phyloP scores from a whole-genome alignment of 2,329 filamentous ascomycete genomes.

The Penicillium sp. region DNA sequence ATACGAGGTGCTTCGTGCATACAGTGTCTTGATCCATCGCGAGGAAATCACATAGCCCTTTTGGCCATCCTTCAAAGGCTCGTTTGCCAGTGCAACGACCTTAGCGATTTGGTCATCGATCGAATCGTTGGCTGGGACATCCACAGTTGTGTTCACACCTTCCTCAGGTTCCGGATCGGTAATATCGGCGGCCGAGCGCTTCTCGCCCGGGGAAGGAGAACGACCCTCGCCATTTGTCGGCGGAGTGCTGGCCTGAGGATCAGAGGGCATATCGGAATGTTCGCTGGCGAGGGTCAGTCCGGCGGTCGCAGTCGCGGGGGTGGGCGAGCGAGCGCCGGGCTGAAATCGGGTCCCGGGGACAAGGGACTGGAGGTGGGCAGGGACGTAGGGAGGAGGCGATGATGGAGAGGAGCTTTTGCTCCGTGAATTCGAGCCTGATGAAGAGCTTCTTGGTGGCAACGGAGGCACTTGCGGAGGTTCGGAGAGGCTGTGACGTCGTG shows the following conservation, averaged over 20 bases:
- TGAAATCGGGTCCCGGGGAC: constrained; percentile 40
- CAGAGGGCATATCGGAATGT: constrained; percentile 48
- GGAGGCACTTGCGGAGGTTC: constrained; percentile 24
- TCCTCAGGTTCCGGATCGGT: constrained; percentile 30
- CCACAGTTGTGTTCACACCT: constrained; percentile 20
- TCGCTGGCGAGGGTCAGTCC: constrained; percentile 53
- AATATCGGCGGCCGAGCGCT: constrained; percentile 39
- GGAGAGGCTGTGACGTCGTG: constrained; percentile 40
- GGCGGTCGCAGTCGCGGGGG: constrained; percentile 56
- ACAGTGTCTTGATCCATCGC: constrained; percentile 74
- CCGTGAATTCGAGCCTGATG: constrained; percentile 28
- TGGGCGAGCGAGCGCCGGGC: constrained; percentile 40
- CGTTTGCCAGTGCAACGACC: constrained; percentile 62
- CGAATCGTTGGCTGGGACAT: constrained; percentile 7
- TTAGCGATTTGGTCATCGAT: constrained; percentile 73
- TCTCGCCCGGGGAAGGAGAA: constrained; percentile 39
- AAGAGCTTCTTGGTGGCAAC: constrained; percentile 27
- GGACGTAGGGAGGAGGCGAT: constrained; percentile 52
- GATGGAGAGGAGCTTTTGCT: constrained; percentile 30
- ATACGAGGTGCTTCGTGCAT: constrained; percentile 63
- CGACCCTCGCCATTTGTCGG: constrained; percentile 28
- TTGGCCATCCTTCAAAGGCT: constrained; percentile 68
- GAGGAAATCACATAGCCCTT: constrained; percentile 76
- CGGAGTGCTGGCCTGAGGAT: constrained; percentile 31
- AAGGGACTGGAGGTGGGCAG: constrained; percentile 59